These are phyloP conservation scores for Phytophthora vignae DNA, from an alignment of 352 stramenopile genomes.

Conservation along the genomic window DNA sequence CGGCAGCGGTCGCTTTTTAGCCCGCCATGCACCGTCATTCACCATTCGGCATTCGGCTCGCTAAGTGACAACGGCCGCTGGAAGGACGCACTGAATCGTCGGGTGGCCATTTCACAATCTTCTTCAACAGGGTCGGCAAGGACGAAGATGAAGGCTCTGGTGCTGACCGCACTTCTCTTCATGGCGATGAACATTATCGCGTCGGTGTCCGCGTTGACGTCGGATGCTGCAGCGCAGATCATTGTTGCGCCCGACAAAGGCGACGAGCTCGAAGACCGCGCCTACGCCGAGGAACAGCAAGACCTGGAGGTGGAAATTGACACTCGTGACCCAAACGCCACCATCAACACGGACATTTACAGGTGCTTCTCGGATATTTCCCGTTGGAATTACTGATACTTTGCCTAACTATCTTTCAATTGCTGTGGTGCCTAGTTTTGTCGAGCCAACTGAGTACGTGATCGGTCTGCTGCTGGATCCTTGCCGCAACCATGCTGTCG, in stretches of 20 bases:
- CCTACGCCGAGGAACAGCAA: slow-evolving; percentile 54
- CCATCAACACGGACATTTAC: slow-evolving; percentile 78
- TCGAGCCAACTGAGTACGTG: slow-evolving; percentile 65
- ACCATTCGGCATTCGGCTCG: slow-evolving; percentile 33
- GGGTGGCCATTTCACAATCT: slow-evolving; percentile 17
- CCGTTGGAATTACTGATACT: too few species aligned
- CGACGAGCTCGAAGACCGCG: slow-evolving; percentile 68
- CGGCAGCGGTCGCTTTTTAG: slow-evolving; percentile 35
- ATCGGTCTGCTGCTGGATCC: slow-evolving; percentile 88
- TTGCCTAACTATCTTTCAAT: not conserved
- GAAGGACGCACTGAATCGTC: slow-evolving; percentile 34
- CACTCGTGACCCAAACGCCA: slow-evolving; percentile 43
- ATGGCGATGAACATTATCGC: not conserved
- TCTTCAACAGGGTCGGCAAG: slow-evolving; percentile 6
- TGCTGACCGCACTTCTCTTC: slow-evolving; percentile 10
- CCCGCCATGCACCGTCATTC: slow-evolving; percentile 27
- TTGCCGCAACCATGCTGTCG: slow-evolving; percentile 56
- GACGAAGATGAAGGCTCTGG: slow-evolving; percentile 1
- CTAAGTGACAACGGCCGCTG: slow-evolving; percentile 7
- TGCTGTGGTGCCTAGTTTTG: slow-evolving; percentile 40
- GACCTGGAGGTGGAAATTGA: slow-evolving; percentile 52
- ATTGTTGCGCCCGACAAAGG: slow-evolving; percentile 77
- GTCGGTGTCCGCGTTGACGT: slow-evolving; percentile 6
- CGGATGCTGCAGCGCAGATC: slow-evolving; percentile 43
- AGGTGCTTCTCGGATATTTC: slow-evolving; percentile 35